Evolutionary conservation across 1,284 basidiomycete genomes (phyloP).

Genomic region (Ceratobasidium sp.): DNA sequence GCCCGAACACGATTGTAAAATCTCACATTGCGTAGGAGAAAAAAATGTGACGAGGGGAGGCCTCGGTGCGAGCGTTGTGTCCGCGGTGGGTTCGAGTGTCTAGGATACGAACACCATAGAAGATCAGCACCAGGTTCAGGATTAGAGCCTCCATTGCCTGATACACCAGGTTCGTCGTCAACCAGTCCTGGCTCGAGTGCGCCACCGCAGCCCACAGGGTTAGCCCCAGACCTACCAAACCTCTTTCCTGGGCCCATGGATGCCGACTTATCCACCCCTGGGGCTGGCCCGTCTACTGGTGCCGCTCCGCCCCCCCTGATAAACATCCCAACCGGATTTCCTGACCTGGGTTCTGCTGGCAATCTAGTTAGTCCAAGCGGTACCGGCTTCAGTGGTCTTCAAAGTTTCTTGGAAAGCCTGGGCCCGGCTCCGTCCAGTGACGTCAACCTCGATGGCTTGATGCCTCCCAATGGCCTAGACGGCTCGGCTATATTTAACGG

Average conservation of each 20-base stretch:
- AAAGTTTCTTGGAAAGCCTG: constrained; percentile 31
- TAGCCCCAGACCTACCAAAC: neutral
- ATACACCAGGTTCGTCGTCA: constrained; percentile 18
- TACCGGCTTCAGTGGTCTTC: constrained; percentile 32
- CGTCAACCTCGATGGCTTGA: constrained; percentile 11
- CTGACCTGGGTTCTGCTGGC: constrained; percentile 11
- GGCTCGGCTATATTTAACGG: constrained; percentile 25
- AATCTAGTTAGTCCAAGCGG: constrained; percentile 21
- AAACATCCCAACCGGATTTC: constrained; percentile 11
- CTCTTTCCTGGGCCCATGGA: constrained; percentile 11
- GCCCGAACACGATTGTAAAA: neutral
- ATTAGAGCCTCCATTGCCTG: neutral
- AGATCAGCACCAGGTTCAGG: neutral
- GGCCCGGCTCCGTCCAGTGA: constrained; percentile 19
- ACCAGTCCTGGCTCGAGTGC: constrained; percentile 13
- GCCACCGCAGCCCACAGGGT: neutral
- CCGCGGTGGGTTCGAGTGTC: constrained; percentile 24
- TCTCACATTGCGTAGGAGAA: constrained; percentile 1
- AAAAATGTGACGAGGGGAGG: constrained; percentile 29
- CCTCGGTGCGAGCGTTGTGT: constrained; percentile 30
- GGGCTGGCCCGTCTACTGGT: constrained; percentile 17
- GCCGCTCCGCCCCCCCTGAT: neutral
- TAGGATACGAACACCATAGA: constrained; percentile 30
- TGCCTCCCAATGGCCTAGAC: constrained; percentile 6
- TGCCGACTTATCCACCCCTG: constrained; percentile 22